A percentile compares a stretch with the other conserved stretches of the same genome.
Conservation (phyloP, 805 yeast species). For the Starmerella floricola region DNA sequence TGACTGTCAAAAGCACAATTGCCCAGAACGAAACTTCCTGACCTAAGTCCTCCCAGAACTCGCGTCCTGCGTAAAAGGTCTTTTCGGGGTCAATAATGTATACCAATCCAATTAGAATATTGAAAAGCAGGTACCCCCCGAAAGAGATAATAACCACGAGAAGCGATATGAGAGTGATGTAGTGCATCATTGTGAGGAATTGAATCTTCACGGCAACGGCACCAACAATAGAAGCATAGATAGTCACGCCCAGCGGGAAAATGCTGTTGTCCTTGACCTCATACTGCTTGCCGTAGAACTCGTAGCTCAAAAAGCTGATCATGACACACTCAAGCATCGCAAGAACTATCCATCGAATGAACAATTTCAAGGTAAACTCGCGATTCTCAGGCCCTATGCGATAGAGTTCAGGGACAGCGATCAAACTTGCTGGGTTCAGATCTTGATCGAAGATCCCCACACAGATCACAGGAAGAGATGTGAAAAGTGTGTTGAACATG, state of each 20-base stretch:
- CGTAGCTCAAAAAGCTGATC: constrained; percentile 53
- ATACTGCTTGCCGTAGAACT: constrained; percentile 53
- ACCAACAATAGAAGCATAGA: constrained; percentile 59
- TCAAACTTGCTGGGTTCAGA: constrained; percentile 69
- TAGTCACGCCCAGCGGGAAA: constrained; percentile 68
- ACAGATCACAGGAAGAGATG: constrained; percentile 81
- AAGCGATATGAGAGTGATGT: constrained; percentile 54
- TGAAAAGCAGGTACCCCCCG: constrained; percentile 81
- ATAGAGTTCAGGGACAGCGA: constrained; percentile 88
- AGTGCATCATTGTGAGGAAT: constrained; percentile 57
- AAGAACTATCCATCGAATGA: constrained; percentile 63
- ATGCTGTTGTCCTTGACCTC: constrained; percentile 62
- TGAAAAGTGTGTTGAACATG: constrained; percentile 92
- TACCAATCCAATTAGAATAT: constrained; percentile 59
- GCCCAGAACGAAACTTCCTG: constrained; percentile 82
- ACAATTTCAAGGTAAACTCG: constrained; percentile 59
- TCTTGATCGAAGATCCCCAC: constrained; percentile 95
- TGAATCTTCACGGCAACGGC: constrained; percentile 70
- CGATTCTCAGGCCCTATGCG: constrained; percentile 59
- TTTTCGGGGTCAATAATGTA: constrained; percentile 41
- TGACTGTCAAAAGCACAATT: constrained; percentile 42
- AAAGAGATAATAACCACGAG: constrained; percentile 58
- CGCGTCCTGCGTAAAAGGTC: constrained; percentile 61
- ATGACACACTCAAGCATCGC: constrained; percentile 65
- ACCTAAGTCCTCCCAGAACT: constrained; percentile 63